Base-by-base conservation (phyloP, 257 asterid species). In the Mentha longifolia region DNA sequence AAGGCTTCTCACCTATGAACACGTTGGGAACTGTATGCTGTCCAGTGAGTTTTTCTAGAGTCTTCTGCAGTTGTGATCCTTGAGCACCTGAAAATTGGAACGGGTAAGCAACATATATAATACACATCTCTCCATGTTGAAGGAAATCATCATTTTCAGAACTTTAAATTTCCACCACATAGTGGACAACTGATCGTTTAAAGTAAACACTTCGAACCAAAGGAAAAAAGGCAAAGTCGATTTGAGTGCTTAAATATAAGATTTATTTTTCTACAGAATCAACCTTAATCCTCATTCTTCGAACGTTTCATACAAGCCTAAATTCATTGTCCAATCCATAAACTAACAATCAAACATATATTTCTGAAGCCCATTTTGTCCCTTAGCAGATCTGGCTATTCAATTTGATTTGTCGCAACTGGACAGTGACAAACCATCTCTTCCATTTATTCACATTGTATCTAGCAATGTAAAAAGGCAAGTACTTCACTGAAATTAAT, bases 1-100 rank as follows among this genome's bases (percentile, higher is more conserved):
- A 43, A 50, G 67, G 74, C 56, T 72, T 75, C 78, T 65, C 79
- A 95, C 99, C 99, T 78, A 95, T 85, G 71, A 95, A 95, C 51
- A 95, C 98, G 74, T 95, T 95, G 6, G 99, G 99, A 54, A 95
- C 99, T 0, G 99, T 95, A 70, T 75, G 82, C 51, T 95, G 99
- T 71, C 98, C 98, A 15, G 98, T 89, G 51, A 95, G 87, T 77
- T 79, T 83, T 77, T 87, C 93, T 71, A 92, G 82, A 55, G 85
- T 87, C 84, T 76, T 87, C 90, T 92, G 96, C 80, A 92, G 65
- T 62, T 89, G 86, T 22, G 86, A 80, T 60, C 98, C 98, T 83
- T 88, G 86, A 71, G 93, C 74, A 51, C 99, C 99, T 95, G 87
- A 72, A 86, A 77, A 56, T 1, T 13, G 62, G 67, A 70, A 16